A percentile compares a stretch with the other conserved stretches of the same genome.
phyloP scores from a whole-genome alignment of 176 grass and related monocot species.

The Stipa capillata region DNA sequence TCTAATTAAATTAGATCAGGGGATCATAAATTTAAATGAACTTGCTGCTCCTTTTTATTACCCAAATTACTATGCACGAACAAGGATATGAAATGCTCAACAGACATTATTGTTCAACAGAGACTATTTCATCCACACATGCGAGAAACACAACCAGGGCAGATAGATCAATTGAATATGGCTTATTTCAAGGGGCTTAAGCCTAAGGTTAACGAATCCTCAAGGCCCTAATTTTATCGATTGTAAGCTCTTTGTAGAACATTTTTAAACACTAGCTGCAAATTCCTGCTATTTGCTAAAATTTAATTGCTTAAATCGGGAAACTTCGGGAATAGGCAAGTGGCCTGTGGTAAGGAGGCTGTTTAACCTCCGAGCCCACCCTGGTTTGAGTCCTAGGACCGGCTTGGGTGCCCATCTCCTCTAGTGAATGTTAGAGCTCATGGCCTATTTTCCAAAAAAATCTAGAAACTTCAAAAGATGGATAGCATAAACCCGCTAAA shows the following conservation, averaged over 20 bases:
- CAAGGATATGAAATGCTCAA: not conserved
- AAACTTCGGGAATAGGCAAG: not conserved
- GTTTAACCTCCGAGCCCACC: not conserved
- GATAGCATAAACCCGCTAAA: conserved; percentile 12
- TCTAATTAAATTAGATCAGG: not conserved
- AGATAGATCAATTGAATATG: not conserved
- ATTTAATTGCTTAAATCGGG: conserved; percentile 19
- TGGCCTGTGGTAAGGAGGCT: not conserved
- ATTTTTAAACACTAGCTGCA: no score
- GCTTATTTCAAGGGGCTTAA: conserved; percentile 4
- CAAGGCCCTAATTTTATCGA: no score
- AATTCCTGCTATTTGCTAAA: not conserved
- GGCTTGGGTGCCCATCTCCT: not conserved
- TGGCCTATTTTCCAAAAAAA: not conserved
- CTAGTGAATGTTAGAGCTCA: not conserved
- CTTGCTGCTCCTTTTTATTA: not conserved
- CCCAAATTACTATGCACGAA: not conserved
- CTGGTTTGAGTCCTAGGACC: not conserved
- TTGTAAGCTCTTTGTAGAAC: no score
- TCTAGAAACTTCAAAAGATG: not conserved
- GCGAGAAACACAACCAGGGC: not conserved
- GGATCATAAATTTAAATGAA: not conserved
- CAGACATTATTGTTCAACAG: not conserved
- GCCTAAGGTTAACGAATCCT: not conserved
- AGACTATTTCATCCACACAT: not conserved